These are phyloP conservation scores for Diaporthe nobilis DNA, from an alignment of 2,329 filamentous ascomycete genomes.

Conservation along the genomic window DNA sequence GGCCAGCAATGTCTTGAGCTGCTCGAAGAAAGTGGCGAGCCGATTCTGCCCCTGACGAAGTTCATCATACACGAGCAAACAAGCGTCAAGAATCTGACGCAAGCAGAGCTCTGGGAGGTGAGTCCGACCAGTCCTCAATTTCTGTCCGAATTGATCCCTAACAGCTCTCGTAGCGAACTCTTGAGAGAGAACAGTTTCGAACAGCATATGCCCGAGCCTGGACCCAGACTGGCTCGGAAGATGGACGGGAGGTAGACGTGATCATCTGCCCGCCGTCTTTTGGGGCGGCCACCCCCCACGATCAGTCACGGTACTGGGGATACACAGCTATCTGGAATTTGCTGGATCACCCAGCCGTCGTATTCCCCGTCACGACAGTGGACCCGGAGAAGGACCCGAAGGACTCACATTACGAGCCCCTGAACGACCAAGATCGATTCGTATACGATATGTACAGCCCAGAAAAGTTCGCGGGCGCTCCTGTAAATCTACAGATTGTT, in stretches of 20 bases:
- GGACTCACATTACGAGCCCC: constrained; percentile 22
- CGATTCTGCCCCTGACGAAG: constrained; percentile 48
- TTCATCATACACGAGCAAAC: constrained; percentile 43
- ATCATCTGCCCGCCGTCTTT: constrained; percentile 48
- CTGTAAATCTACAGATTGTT: constrained; percentile 44
- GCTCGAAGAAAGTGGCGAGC: constrained; percentile 47
- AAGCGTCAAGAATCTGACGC: background rate
- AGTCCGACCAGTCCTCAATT: background rate
- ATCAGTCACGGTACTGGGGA: constrained; percentile 45
- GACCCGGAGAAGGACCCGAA: constrained; percentile 17
- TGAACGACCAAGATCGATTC: constrained; percentile 4
- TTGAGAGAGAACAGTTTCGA: constrained; percentile 41
- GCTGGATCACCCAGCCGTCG: constrained; percentile 48
- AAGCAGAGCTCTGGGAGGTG: background rate
- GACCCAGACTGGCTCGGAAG: constrained; percentile 38
- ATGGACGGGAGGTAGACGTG: constrained; percentile 46
- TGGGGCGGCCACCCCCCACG: constrained; percentile 44
- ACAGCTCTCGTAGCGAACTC: constrained; percentile 44
- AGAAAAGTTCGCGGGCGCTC: constrained; percentile 27
- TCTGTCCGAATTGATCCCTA: background rate
- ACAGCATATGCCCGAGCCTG: constrained; percentile 39
- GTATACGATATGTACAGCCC: constrained; percentile 17
- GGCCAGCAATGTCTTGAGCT: constrained; percentile 42
- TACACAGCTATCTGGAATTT: constrained; percentile 53
- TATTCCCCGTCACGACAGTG: constrained; percentile 46